phyloP scores from a whole-genome alignment of 2,329 filamentous ascomycete genomes.

The Fragosphaeria purpurea region DNA sequence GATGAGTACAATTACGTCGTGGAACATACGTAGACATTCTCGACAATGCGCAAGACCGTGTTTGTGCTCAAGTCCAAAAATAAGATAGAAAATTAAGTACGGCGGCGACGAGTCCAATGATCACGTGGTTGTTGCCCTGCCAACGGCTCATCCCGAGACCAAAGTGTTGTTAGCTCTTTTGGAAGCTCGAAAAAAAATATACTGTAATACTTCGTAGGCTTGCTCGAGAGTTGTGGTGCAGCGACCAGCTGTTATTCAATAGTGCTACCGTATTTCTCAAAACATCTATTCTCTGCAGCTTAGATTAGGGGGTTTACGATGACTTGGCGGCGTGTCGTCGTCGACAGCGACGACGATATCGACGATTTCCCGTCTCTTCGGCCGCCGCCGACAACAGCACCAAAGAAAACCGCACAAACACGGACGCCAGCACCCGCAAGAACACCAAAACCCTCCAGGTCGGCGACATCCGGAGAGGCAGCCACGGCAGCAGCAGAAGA shows the following conservation, averaged over 20 bases:
- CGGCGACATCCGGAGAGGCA: background rate
- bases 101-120: no score
- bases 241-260: no score
- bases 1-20: no score
- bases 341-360: conserved; percentile 11
- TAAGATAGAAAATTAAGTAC: no score
- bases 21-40: no score
- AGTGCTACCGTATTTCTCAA: no score
- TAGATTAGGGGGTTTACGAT: background rate
- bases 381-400: background rate
- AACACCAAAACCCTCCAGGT: background rate
- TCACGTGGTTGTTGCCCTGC: conserved; percentile 5
- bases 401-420: background rate
- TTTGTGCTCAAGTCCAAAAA: no score
- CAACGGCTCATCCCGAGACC: background rate
- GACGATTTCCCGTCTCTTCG: background rate
- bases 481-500: background rate
- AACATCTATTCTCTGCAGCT: no score
- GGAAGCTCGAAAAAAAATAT: no score
- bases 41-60: no score
- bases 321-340: conserved; percentile 4
- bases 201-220: no score
- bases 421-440: background rate
- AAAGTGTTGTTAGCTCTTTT: background rate
- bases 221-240: no score